Evolutionary conservation across 1,284 basidiomycete genomes (phyloP), one percentile per base, ranked within the genome.

Genomic region (Gomphus sp.): DNA sequence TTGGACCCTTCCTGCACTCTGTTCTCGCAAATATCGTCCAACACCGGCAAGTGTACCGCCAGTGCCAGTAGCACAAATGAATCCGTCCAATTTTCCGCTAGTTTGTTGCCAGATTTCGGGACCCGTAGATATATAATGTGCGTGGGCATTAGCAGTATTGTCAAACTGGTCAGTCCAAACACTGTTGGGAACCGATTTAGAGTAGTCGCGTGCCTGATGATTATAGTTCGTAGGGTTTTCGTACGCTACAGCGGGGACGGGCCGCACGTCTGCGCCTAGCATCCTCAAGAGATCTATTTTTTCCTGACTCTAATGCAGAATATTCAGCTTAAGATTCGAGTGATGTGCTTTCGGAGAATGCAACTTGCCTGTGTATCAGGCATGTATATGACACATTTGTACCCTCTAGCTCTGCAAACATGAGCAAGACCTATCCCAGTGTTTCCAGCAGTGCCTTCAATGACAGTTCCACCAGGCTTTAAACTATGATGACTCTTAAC

Each of bases 91-190:
- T 36, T 82, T 75, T 1, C 91, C 91, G 47, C 77, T 67, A 0
- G 87, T 95, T 73, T 98, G 96, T 56, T 84, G 82, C 93, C 94
- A 98, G 61, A 99, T 95, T 73, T 99, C 97, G 0, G 96, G 97
- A 1, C 95, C 96, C 4, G 96, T 99, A 9, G 93, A 85, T 56
- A 80, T 71, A 71, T 97, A 96, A 71, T 99, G 96, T 16, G 88
- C 89, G 43, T 86, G 72, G 14, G 96, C 85, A 71, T 99, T 99
- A 14, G 91, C 91, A 10, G 78, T 83, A 73, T 98, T 98, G 75
- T 98, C 95, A 70, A 98, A 98, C 73, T 99, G 96, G 76, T 99
- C 89, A n/a, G 94, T 98, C 96, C 97, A 99, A 61, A 98, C 84
- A 22, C 94, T 89, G 69, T 98, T 98, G n/a, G 85, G 80, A 37